Base-by-base conservation (phyloP, 441 rosid genomes). In the Isatis lusitanica region DNA sequence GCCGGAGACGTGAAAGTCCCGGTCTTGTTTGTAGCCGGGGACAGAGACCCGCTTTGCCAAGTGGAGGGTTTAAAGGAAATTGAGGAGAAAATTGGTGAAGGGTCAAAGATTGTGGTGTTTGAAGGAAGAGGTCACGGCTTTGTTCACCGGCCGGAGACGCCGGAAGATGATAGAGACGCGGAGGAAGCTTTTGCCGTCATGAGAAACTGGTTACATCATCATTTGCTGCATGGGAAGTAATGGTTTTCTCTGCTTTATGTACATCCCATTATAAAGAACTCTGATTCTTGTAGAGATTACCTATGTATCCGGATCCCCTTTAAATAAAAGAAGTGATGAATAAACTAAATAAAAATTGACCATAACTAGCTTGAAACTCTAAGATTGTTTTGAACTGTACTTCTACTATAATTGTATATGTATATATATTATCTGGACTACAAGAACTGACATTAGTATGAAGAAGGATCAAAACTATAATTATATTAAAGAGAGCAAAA, bases 141-240 rank as follows among this genome's bases (percentile, higher is more conserved):
- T 70, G 94, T 82, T 15, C 97, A 90, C 78, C 84, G 86, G 5
- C 94, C 97, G 0, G 80, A 70, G 66, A 87, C 96, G 8, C 80
- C 85, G 0, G 94, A 88, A 71, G 97, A 93, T 72, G 98, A 93
- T 65, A 43, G 7, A 35, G 98, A 88, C 38, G 97, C 97, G 0
- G 98, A 93, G 59, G 78, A 81, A 76, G 96, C 93, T 3, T 91
- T 90, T 78, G 36, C 67, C 18, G 58, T 81, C 18, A 80, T 83
- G 86, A 90, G 90, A 76, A 88, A 77, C 71, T 93, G 98, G 96
- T 78, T 93, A 50, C 78, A 81, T 65, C 83, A 88, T 51, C 80
- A 76, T 51, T 75, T 93, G 51, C 44, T 66, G 39, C 51, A 48
- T 31, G 59, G 2, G 15, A 43, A 53, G 9, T 12, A 24, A 15